These are phyloP conservation scores for Pythium monospermum DNA, from an alignment of 352 stramenopile species.

Conservation along the genomic window DNA sequence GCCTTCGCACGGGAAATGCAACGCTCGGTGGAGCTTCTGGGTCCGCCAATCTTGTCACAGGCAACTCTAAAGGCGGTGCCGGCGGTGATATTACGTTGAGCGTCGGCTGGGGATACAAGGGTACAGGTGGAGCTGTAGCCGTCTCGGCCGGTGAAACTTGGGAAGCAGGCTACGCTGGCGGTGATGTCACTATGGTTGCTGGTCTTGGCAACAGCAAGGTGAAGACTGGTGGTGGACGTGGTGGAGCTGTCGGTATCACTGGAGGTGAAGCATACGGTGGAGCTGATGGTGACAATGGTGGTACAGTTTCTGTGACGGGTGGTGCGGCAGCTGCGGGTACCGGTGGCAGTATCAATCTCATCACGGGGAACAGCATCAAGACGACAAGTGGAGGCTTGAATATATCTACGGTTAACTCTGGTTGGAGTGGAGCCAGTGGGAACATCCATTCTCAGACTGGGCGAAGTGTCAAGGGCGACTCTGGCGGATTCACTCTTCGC, in stretches of 20 bases:
- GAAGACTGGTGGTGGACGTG: constrained; percentile 44
- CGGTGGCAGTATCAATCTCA: constrained; percentile 45
- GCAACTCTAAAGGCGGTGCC: constrained; percentile 53
- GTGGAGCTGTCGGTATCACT: constrained; percentile 46
- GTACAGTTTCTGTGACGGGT: constrained; percentile 39
- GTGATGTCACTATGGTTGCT: constrained; percentile 42
- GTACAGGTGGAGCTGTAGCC: constrained; percentile 75
- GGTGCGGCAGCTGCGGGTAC: constrained; percentile 39
- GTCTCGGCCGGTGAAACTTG: constrained; percentile 60
- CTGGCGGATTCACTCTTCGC: constrained; percentile 45
- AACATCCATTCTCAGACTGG: constrained; percentile 57
- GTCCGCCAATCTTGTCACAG: constrained; percentile 67
- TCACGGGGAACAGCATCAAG: constrained; percentile 34
- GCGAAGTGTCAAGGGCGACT: constrained; percentile 45
- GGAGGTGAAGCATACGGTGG: constrained; percentile 50
- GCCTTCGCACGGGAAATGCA: constrained; percentile 66
- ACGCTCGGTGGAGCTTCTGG: constrained; percentile 52
- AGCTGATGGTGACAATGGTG: constrained; percentile 37
- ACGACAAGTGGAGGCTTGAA: constrained; percentile 51
- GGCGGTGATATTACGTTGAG: constrained; percentile 73
- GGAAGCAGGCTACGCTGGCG: constrained; percentile 37
- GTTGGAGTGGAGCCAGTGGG: constrained; percentile 60
- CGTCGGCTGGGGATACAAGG: constrained; percentile 80
- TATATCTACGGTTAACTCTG: constrained; percentile 65
- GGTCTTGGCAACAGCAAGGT: constrained; percentile 41